A percentile compares a stretch with the other conserved stretches of the same genome.
phyloP scores from a whole-genome alignment of 352 stramenopile genomes.

The Thraustochytrium sp. region DNA sequence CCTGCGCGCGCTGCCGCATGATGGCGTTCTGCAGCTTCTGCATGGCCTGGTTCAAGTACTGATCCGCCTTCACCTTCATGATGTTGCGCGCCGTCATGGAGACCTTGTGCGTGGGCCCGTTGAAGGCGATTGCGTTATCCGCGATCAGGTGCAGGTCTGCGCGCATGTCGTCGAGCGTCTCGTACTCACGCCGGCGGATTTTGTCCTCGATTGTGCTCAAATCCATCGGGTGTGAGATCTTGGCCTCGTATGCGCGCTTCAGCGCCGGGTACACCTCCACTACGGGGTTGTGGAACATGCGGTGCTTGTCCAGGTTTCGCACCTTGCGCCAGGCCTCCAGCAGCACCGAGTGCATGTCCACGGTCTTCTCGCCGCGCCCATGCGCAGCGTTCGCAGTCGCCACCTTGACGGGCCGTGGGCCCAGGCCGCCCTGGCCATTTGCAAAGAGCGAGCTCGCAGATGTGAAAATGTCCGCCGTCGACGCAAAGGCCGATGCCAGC shows the following conservation, averaged over 20 bases:
- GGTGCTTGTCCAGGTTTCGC: background rate
- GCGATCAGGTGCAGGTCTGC: conserved; percentile 30
- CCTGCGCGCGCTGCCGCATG: background rate
- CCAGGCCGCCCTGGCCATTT: background rate
- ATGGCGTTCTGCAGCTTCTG: background rate
- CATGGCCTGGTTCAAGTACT: background rate
- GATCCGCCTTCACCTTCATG: background rate
- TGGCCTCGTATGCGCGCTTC: background rate
- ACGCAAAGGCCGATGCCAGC: conserved; percentile 18
- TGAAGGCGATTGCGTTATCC: conserved; percentile 6
- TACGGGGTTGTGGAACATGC: background rate
- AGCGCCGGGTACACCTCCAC: background rate
- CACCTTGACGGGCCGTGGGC: background rate
- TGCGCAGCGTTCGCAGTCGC: background rate
- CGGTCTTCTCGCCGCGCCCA: background rate
- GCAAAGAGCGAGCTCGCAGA: background rate
- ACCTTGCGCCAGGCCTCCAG: conserved; percentile 13
- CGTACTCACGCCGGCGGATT: conserved; percentile 10
- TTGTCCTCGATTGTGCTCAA: conserved; percentile 26
- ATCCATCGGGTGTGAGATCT: conserved; percentile 2
- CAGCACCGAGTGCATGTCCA: background rate
- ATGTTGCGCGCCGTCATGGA: background rate
- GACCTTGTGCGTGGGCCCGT: background rate
- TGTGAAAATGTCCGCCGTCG: background rate
- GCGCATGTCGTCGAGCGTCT: conserved; percentile 24